Evolutionary conservation across 2,329 filamentous ascomycete genomes (phyloP), one percentile per base, ranked within the genome.

Genomic region (Fusarium tjaetaba): DNA sequence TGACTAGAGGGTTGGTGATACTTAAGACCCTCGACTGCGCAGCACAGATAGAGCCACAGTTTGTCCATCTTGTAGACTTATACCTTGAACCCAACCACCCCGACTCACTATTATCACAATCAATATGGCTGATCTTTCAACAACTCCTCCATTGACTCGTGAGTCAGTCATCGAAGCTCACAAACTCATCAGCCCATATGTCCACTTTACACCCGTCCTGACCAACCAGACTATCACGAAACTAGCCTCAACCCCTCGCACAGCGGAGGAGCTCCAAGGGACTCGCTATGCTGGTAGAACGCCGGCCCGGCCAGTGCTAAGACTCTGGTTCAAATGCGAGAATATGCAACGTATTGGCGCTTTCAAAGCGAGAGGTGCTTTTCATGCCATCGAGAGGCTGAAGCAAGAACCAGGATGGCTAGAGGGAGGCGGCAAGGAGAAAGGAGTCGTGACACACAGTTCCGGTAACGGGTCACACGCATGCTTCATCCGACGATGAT

Each of bases 271-370:
- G 9, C 84, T 93, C 1, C 77, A 81, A 49, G 88, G 86, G 20
- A 92, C 91, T 8, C 82, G 84, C 72, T 91, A 87, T 84, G 81
- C 88, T 75, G 88, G 87, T 11, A 84, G 86, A 43, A 79, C 80
- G n/a, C 87, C 91, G 0, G 89, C 92, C 2, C 84, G 81, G 8
- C 94, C 94, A 0, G 89, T 84, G 56, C 84, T 97, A 43, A 87
- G 90, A 18, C 86, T 98, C 59, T 96, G 94, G 86, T 97, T 98
- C 89, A 98, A 98, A 85, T 97, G 94, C 82, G 96, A 98, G 86
- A 98, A 98, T 82, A 86, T 94, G 66, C 96, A 98, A 85, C 90
- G 91, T 62, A 91, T 97, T 61, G 96, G 96, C 58, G 96, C 96
- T 2, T 98, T 98, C 86, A 98, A 98, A 84, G 93, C 91, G 22